Base-by-base conservation (phyloP, 306 rosid genomes). In the Vigna reflexopilosa region DNA sequence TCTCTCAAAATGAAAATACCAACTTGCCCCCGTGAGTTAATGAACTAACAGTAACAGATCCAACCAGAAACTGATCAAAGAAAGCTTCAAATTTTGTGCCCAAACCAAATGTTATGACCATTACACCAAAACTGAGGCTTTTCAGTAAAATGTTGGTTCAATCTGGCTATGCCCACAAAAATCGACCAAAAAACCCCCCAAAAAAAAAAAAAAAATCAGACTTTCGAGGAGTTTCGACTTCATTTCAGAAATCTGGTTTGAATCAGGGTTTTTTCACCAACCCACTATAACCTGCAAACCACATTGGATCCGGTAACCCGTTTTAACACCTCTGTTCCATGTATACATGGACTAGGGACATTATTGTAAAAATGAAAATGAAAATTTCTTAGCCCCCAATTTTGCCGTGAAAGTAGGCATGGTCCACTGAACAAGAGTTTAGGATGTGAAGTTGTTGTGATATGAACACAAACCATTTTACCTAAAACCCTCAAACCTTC, bases 401-500 rank as follows among this genome's bases (percentile, higher is more conserved):
- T 83, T 77, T 78, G 97, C 97, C 98, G 90, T 78, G 89, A 92
- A 77, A 82, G 64, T 61, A 73, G 95, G 95, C 76, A 80, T 17
- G 17, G 32, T 47, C 70, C 62, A 38, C 15, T 63, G 63, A 83
- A 63, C 67, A 45, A 65, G 49, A 62, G 78, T 16, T 12, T 70
- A 42, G 75, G 76, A 73, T 65, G 86, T 67, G 85, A 75, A 84
- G 80, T 44, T 75, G 82, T 73, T 75, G 73, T 77, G 70, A 77
- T 22, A 81, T 76, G 72, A 40, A 75, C n/a, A 44, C 36, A 58
- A 16, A 19, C 16, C n/a, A 2, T 14, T 32, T 75, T n/a, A 71
- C 74, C 70, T 45, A 77, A 75, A 88, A 73, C 48, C 10, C 83
- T 77, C 67, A 38, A 76, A 66, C 57, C 66, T 77, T 73, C 42